These are phyloP conservation scores for Aethionema arabicum DNA, from an alignment of 345 rosid genomes.

Conservation along the genomic window DNA sequence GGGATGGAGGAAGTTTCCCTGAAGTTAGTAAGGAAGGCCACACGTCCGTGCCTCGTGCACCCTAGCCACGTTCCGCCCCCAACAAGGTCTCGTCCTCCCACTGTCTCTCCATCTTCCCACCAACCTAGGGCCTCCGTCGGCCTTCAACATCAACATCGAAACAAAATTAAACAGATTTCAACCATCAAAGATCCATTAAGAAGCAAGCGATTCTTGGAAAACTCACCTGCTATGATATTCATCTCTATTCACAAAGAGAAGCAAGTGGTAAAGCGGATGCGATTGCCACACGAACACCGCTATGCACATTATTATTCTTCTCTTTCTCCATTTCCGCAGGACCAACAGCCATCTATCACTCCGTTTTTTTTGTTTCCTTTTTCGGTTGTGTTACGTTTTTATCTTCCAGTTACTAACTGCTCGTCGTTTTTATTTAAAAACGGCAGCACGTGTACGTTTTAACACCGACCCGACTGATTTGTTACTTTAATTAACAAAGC, in stretches of 20 bases:
- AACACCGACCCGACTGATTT: conserved; percentile 21
- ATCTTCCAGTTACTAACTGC: conserved; percentile 4
- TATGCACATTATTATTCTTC: conserved; percentile 30
- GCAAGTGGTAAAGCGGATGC: conserved; percentile 63
- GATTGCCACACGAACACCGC: conserved; percentile 65
- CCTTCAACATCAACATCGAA: conserved; percentile 33
- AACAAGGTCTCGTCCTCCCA: conserved; percentile 69
- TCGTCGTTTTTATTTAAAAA: conserved; percentile 28
- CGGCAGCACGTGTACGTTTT: conserved; percentile 32
- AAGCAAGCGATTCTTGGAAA: not conserved
- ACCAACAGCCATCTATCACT: not conserved
- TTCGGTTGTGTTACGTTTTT: no score
- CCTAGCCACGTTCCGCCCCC: conserved; percentile 92
- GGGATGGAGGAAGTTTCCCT: conserved; percentile 46
- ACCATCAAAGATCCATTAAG: conserved; percentile 2
- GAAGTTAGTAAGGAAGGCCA: conserved; percentile 74
- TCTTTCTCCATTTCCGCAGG: not conserved
- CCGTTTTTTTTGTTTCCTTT: not conserved
- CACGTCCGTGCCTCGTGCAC: conserved; percentile 52
- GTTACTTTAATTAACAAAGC: not conserved
- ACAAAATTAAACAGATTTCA: not conserved
- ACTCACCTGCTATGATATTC: conserved; percentile 59
- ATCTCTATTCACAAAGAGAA: conserved; percentile 77
- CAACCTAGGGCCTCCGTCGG: conserved; percentile 63
- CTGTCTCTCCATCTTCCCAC: conserved; percentile 64